phyloP scores from a whole-genome alignment of 2,329 filamentous ascomycete species.

The Alternaria angustiovoidea region DNA sequence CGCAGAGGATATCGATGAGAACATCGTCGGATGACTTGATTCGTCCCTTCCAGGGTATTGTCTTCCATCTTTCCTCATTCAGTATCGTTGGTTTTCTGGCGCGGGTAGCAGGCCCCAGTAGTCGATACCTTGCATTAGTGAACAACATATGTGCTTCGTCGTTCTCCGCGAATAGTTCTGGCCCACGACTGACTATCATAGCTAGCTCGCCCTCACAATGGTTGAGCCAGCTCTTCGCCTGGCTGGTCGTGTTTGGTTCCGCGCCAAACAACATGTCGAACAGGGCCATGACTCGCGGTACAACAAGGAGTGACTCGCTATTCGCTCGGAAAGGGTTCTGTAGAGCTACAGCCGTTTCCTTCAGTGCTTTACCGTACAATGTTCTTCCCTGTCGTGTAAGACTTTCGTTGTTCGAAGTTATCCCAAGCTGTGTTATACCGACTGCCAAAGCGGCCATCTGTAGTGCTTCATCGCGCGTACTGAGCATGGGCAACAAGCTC shows the following conservation, averaged over 20 bases:
- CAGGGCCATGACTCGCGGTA: constrained; percentile 33
- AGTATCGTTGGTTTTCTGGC: constrained; percentile 40
- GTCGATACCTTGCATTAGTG: constrained; percentile 28
- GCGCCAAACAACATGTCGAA: constrained; percentile 44
- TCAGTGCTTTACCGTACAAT: constrained; percentile 37
- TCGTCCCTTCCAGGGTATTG: constrained; percentile 44
- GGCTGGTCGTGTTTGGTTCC: constrained; percentile 25
- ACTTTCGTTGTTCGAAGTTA: constrained; percentile 20
- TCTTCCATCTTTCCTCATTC: constrained; percentile 46
- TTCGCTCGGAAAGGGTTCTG: constrained; percentile 20
- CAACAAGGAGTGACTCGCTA: constrained; percentile 37
- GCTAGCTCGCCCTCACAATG: constrained; percentile 40
- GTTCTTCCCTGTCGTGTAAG: constrained; percentile 31
- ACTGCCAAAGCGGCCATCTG: constrained; percentile 36
- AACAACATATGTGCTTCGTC: constrained; percentile 34
- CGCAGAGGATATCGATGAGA: constrained; percentile 45
- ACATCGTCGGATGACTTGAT: constrained; percentile 45
- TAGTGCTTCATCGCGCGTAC: constrained; percentile 34
- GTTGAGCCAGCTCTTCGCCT: constrained; percentile 40
- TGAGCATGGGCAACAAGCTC: constrained; percentile 26
- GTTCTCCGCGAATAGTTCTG: constrained; percentile 23
- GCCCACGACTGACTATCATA: constrained; percentile 30
- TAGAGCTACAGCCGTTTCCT: constrained; percentile 33
- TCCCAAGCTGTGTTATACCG: constrained; percentile 34
- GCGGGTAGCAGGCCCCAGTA: constrained; percentile 48